phyloP scores from a whole-genome alignment of 805 yeast species.

The Yarrowia sp. region DNA sequence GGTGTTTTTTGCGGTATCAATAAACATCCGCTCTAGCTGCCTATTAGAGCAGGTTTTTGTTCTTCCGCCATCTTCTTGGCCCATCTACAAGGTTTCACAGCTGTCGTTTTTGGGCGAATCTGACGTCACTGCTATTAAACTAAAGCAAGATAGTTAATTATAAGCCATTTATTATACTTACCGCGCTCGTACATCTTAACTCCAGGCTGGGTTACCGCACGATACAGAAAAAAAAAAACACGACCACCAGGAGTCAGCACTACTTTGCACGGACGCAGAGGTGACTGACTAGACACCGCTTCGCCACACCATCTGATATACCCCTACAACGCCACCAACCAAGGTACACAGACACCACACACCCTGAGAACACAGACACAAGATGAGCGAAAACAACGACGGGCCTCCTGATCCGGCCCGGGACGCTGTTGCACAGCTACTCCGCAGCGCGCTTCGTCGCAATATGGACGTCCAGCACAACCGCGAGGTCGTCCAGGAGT shows the following conservation, averaged over 20 bases:
- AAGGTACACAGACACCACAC: not conserved
- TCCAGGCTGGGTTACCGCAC: not conserved
- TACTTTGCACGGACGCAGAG: not conserved
- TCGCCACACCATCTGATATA: not conserved
- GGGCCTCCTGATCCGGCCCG: slow-evolving; percentile 23
- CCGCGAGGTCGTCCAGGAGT: slow-evolving; percentile 15
- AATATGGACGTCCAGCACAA: not conserved
- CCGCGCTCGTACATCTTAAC: not conserved
- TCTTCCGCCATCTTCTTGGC: too few species aligned
- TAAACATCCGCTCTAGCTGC: too few species aligned
- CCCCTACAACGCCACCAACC: not conserved
- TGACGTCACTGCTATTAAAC: slow-evolving; percentile 13
- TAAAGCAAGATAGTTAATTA: slow-evolving; percentile 18
- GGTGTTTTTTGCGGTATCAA: too few species aligned
- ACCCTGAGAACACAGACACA: not conserved
- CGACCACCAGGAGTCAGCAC: not conserved
- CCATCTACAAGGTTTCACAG: too few species aligned
- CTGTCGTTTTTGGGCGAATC: not conserved
- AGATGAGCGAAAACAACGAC: slow-evolving; percentile 14
- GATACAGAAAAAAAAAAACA: not conserved
- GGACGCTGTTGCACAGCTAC: slow-evolving; percentile 13
- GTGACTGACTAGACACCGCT: not conserved
- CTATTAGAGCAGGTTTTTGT: too few species aligned
- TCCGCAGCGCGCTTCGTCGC: slow-evolving; percentile 12
- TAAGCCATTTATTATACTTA: not conserved